Evolutionary conservation across 805 yeast species (phyloP), one percentile per base, ranked within the genome.

Genomic region (Myxozyma neglecta): DNA sequence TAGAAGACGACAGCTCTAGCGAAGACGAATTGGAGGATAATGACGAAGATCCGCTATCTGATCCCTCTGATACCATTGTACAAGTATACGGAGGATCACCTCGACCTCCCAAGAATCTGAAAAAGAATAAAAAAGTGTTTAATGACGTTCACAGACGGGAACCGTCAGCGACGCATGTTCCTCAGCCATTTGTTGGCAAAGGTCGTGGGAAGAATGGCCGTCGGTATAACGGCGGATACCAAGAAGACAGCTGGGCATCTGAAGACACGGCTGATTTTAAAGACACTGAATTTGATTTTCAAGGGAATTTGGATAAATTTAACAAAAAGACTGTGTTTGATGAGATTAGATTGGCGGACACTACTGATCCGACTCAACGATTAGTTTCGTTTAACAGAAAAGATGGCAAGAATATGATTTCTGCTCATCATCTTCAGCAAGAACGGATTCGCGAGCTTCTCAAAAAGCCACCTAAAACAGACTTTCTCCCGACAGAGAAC

Each of bases 201-300:
- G 40, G 57, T 1, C 46, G 46, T n/a, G 46, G 46, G 47, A 42
- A 37, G 35, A 55, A 14, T 65, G 67, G 59, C 61, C 62, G 47
- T 69, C 29, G 42, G 14, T 42, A 29, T 2, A 60, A 69, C 18
- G 57, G 49, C 20, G 70, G 68, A 18, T 69, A 71, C 54, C 57
- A 67, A 50, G 68, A 68, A 36, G 62, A 56, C 45, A 68, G 60
- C 44, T 67, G 71, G 69, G 71, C 70, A 18, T 68, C 67, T 32
- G 70, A 70, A 11, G 70, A 74, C 18, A 74, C 76, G 11, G 76
- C 77, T 2, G 83, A 79, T 46, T 84, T 37, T 67, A 75, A 59
- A 75, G 77, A 61, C 80, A 83, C 72, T 79, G 97, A 90, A 65
- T 92, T 92, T 74, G 97, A 92, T 73, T 92, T 92, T 74, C 89